Percentiles rank a stretch among this genome's conserved stretches.
These are phyloP conservation scores for Coelastrella sp. DNA, from an alignment of 139 green algal species.

Conservation along the genomic window DNA sequence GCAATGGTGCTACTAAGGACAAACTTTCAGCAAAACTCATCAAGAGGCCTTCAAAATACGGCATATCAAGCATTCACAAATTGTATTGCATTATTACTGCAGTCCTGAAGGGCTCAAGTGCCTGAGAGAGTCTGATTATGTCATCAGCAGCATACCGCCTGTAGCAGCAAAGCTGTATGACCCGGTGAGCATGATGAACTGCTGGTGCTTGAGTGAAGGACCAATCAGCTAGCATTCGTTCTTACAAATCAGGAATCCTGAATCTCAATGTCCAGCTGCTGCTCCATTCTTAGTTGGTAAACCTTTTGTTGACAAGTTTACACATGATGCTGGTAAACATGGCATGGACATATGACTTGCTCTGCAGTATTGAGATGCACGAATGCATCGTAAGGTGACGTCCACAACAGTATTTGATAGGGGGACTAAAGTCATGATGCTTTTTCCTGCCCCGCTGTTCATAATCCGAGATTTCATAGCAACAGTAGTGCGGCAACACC, in stretches of 20 bases:
- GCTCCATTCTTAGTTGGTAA: no score
- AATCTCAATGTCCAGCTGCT: no score
- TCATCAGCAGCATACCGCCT: slow-evolving; percentile 41
- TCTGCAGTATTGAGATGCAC: not conserved
- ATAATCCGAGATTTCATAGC: no score
- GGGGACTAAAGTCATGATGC: no score
- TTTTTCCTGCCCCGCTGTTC: no score
- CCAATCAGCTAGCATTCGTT: not conserved
- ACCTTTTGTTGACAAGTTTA: no score
- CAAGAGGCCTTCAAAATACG: no score
- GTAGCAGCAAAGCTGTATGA: slow-evolving; percentile 42
- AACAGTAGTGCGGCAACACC: not conserved
- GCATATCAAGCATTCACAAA: no score
- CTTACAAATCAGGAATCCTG: not conserved
- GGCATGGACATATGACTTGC: not conserved
- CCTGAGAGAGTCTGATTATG: not conserved
- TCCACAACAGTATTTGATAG: not conserved
- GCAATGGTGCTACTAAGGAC: no score
- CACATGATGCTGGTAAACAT: no score
- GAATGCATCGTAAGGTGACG: not conserved
- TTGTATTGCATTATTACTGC: no score
- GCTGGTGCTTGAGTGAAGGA: not conserved
- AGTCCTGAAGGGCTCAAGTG: not conserved
- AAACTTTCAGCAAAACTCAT: no score
- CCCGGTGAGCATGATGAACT: not conserved